phyloP scores from a whole-genome alignment of 257 asterid genomes.

The Buddleja alternifolia region DNA sequence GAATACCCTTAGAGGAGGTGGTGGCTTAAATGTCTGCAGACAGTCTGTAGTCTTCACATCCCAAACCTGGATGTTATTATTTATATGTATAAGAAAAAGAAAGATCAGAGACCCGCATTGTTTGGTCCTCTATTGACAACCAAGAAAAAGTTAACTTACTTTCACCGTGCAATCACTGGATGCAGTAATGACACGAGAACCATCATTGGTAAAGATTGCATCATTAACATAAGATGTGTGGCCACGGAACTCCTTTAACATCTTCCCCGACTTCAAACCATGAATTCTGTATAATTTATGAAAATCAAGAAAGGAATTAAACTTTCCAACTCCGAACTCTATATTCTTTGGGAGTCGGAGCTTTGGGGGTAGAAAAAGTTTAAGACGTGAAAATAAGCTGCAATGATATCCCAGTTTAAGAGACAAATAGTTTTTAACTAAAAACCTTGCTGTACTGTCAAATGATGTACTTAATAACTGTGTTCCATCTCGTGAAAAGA shows the following conservation, averaged over 20 bases:
- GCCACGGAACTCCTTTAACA: conserved; percentile 94
- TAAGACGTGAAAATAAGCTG: background rate
- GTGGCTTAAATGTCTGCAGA: conserved; percentile 92
- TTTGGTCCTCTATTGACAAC: no score
- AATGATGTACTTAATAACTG: conserved; percentile 92
- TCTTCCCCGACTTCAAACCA: conserved; percentile 91
- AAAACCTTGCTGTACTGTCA: conserved; percentile 94
- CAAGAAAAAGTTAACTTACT: conserved; percentile 42
- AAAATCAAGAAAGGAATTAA: conserved; percentile 12
- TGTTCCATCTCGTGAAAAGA: conserved; percentile 92
- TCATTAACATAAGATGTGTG: conserved; percentile 87
- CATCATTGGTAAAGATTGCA: conserved; percentile 92
- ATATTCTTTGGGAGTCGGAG: background rate
- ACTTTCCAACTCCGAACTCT: conserved; percentile 16
- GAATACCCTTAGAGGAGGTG: conserved; percentile 93
- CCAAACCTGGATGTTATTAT: conserved; percentile 72
- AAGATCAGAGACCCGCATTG: no score
- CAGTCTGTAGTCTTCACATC: conserved; percentile 90
- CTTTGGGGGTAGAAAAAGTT: background rate
- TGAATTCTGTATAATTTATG: conserved; percentile 62
- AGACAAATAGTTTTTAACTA: conserved; percentile 13
- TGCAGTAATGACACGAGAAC: conserved; percentile 90
- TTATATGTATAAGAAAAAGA: conserved; percentile 24
- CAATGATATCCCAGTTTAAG: background rate
- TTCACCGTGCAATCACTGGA: conserved; percentile 98